Evolutionary conservation across 768 basidiomycete species (phyloP).

Genomic region (Trametes gibbosa): DNA sequence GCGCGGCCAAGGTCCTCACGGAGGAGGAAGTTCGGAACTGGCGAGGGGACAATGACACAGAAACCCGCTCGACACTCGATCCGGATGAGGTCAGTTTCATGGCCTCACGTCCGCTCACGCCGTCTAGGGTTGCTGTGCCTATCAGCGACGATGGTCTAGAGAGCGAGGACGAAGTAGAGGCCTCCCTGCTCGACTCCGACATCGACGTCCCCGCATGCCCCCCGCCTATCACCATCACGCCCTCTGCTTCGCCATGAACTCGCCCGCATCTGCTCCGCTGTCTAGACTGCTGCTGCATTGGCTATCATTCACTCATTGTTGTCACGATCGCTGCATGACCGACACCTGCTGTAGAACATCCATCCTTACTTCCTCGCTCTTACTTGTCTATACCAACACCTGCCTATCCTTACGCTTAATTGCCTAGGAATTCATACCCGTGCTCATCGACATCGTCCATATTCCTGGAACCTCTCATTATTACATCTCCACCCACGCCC

Average conservation of each 20-base stretch:
- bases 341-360: neutral
- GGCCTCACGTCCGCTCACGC: conserved; percentile 17
- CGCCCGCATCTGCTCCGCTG: conserved; percentile 3
- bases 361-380: conserved; percentile 3
- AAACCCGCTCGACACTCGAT: conserved; percentile 19
- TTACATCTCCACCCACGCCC: neutral
- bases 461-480: neutral
- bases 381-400: neutral
- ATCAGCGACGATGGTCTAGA: conserved; percentile 16
- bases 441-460: conserved; percentile 15
- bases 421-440: conserved; percentile 22
- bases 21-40: conserved; percentile 70
- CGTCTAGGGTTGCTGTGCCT: conserved; percentile 21
- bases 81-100: conserved; percentile 12
- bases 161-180: conserved; percentile 32
- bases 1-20: conserved; percentile 65
- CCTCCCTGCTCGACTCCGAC: conserved; percentile 21
- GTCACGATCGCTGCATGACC: conserved; percentile 21
- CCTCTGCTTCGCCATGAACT: conserved; percentile 30
- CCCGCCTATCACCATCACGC: conserved; percentile 47
- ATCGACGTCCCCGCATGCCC: conserved; percentile 15
- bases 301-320: conserved; percentile 4
- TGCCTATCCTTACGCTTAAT: neutral
- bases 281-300: neutral
- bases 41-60: conserved; percentile 31